Percentiles rank a stretch among this genome's conserved stretches.
Evolutionary conservation across 768 basidiomycete species (phyloP).

Genomic region (Rhizopogon salebrosus): DNA sequence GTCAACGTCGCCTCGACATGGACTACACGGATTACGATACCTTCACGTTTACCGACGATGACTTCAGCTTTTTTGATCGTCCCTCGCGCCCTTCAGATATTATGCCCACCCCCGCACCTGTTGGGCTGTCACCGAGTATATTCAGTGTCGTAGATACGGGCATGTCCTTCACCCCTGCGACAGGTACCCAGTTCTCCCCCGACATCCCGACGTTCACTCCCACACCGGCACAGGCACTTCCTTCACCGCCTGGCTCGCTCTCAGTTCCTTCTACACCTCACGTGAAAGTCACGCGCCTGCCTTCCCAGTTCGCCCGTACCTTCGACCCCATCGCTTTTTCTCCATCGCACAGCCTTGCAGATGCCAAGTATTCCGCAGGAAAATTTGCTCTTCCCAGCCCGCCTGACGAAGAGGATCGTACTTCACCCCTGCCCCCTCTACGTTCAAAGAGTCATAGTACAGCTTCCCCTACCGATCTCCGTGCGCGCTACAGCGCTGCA

Average conservation of each 20-base stretch:
- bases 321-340: conserved; percentile 80
- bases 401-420: conserved; percentile 43
- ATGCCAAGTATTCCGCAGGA: conserved; percentile 70
- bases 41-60: conserved; percentile 70
- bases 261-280: conserved; percentile 50
- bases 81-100: conserved; percentile 31
- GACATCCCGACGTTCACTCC: conserved; percentile 18
- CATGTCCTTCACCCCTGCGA: conserved; percentile 17
- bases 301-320: conserved; percentile 16
- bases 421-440: conserved; percentile 18
- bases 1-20: conserved; percentile 25
- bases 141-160: conserved; percentile 26
- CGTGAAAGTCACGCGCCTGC: conserved; percentile 37
- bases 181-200: conserved; percentile 24
- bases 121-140: conserved; percentile 29
- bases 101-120: conserved; percentile 25
- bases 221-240: conserved; percentile 42
- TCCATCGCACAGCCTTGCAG: conserved; percentile 51
- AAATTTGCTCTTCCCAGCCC: conserved; percentile 71
- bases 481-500: conserved; percentile 45
- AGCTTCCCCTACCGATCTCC: conserved; percentile 14
- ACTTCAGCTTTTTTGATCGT: conserved; percentile 83
- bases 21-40: conserved; percentile 47
- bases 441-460: neutral
- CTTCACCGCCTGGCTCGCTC: conserved; percentile 40